Base-by-base conservation (phyloP, 2,329 filamentous ascomycete genomes). In the Penicillium frequentans region DNA sequence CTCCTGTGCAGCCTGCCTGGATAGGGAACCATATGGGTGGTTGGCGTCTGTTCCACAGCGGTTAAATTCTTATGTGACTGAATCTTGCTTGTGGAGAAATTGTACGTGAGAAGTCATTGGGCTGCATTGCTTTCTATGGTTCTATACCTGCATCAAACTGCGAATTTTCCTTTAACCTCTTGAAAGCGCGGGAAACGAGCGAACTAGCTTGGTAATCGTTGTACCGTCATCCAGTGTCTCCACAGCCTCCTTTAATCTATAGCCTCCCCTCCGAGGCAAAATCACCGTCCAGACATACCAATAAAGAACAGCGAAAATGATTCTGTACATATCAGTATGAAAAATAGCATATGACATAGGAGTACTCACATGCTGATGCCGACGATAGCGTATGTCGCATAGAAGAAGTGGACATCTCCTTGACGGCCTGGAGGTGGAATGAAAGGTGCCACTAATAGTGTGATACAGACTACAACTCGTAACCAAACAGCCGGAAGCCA, bases 201-300 rank as follows among this genome's bases (percentile, higher is more conserved):
- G 70, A 7, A 80, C 71, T 5, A 90, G 74, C 58, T 80, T 84
- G 0, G 85, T 90, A 51, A 91, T 81, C 1, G 79, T 82, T 1
- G 86, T 91, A 0, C 89, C 89, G 70, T 91, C 89, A 23, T 79
- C 77, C 21, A 91, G 71, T 0, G 85, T 75, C 37, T 83, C 82
- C 3, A 76, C 77, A 55, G 83, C 79, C 63, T 90, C 87, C 64
- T 89, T 85, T 1, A 91, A 72, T 14, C 69, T 80, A 67, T 89
- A 90, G 0, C 82, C 81, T 50, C 82, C 78, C 73, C 81, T 82
- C 43, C 72, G 75, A 1, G 89, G 89, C 24, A 90, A 68, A 1
- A 84, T 61, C 3, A 84, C 77, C 0, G 86, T 86, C 83, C 85
- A 89, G 1, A 89, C 59, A 60, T 84, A 86, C 89, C 89, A 91